Evolutionary conservation across 371 early-diverging fungal species (phyloP).

Genomic region (Mortierella sp.): DNA sequence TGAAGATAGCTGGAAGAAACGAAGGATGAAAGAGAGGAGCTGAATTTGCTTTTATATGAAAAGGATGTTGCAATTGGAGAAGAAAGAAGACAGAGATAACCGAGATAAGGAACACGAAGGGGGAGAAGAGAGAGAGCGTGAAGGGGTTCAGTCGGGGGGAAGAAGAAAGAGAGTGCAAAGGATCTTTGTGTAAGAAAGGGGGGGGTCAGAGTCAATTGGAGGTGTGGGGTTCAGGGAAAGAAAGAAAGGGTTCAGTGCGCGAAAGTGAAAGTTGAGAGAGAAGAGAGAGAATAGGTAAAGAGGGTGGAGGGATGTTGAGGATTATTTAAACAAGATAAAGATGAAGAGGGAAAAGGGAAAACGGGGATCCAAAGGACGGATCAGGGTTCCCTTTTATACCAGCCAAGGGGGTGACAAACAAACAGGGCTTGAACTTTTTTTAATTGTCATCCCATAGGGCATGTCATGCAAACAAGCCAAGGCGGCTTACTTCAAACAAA

Average conservation of each 20-base stretch:
- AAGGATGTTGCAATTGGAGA: conserved; percentile 4
- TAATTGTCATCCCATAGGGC: not conserved
- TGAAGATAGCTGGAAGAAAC: not conserved
- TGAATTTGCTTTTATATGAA: conserved; percentile 2
- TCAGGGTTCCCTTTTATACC: conserved; percentile 47
- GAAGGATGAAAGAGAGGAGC: conserved; percentile 4
- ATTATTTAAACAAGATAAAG: not conserved
- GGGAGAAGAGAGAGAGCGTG: not conserved
- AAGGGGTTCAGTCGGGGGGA: conserved; percentile 1
- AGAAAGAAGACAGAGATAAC: conserved; percentile 10
- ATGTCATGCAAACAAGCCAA: not conserved
- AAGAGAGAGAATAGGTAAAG: not conserved
- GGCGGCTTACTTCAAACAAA: not conserved
- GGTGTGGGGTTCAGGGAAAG: not conserved
- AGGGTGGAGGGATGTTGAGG: not conserved
- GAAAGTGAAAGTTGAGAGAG: not conserved
- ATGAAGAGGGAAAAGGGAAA: not conserved
- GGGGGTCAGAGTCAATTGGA: not conserved
- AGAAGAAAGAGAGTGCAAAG: not conserved
- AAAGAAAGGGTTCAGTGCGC: not conserved
- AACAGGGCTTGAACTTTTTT: not conserved
- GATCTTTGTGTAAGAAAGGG: conserved; percentile 16
- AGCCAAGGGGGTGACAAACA: not conserved
- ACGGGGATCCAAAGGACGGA: conserved; percentile 17
- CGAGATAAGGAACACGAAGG: conserved; percentile 28